These are phyloP conservation scores for Penicillium fimorum DNA, from an alignment of 495 filamentous ascomycete species.

Conservation along the genomic window DNA sequence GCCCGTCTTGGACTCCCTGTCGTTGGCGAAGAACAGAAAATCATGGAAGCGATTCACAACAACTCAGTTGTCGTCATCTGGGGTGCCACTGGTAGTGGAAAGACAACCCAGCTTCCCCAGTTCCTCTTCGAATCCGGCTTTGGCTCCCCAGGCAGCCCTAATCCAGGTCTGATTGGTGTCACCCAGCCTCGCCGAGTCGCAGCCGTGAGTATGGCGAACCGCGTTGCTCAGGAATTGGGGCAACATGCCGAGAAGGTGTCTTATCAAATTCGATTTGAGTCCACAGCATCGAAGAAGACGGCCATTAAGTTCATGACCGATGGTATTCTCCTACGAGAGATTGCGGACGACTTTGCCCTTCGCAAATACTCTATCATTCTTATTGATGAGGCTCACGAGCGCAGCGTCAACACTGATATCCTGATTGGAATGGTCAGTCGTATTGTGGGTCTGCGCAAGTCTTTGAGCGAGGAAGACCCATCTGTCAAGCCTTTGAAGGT, in stretches of 20 bases:
- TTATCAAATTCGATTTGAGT: conserved; percentile 95
- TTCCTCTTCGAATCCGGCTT: conserved; percentile 95
- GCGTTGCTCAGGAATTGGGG: conserved; percentile 82
- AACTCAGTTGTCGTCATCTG: conserved; percentile 88
- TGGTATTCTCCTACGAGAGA: conserved; percentile 89
- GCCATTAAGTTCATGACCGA: conserved; percentile 99
- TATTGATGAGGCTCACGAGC: conserved; percentile 97
- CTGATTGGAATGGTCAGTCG: conserved; percentile 93
- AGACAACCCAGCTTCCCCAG: conserved; percentile 95
- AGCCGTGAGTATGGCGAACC: conserved; percentile 91
- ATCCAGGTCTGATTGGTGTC: conserved; percentile 88
- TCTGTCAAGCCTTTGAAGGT: conserved; percentile 79
- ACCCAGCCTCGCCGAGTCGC: conserved; percentile 94
- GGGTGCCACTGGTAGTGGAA: conserved; percentile 93
- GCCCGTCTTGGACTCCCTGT: conserved; percentile 80
- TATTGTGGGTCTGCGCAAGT: conserved; percentile 74
- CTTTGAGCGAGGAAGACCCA: conserved; percentile 60
- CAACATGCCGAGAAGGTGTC: conserved; percentile 66
- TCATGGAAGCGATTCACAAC: conserved; percentile 96
- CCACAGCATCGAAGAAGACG: conserved; percentile 75
- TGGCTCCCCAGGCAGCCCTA: conserved; percentile 70
- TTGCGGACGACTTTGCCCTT: conserved; percentile 83
- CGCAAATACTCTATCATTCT: conserved; percentile 92
- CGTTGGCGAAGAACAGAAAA: conserved; percentile 91
- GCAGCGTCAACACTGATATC: conserved; percentile 97